Conservation (phyloP, 495 filamentous ascomycete species). For the Aspergillus olivimuriae region DNA sequence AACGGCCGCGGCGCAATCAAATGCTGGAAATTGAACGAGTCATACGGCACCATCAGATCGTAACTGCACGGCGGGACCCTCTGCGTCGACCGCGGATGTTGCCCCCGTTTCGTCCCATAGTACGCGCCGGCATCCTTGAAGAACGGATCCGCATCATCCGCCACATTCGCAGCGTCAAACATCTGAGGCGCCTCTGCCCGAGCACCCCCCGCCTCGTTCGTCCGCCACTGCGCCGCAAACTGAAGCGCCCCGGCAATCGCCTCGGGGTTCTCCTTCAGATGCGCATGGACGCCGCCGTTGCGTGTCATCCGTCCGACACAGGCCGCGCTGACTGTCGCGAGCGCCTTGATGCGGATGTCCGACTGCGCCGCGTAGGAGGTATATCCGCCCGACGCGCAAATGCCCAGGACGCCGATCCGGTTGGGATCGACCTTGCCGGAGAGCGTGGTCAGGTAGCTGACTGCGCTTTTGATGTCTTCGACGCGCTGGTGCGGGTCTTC, state of each 20-base stretch:
- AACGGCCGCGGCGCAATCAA: constrained; percentile 28
- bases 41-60: constrained; percentile 27
- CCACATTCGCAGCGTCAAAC: constrained; percentile 6
- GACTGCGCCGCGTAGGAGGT: constrained; percentile 27
- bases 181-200: constrained; percentile 8
- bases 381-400: constrained; percentile 36
- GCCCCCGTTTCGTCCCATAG: constrained; percentile 17
- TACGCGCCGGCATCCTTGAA: constrained; percentile 15
- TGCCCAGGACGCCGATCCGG: constrained; percentile 33
- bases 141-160: constrained; percentile 10
- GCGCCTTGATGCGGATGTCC: constrained; percentile 32
- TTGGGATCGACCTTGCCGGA: constrained; percentile 19
- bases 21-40: constrained; percentile 21
- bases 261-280: constrained; percentile 14
- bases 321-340: constrained; percentile 25
- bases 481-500: constrained; percentile 34
- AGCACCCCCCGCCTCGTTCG: constrained; percentile 7
- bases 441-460: constrained; percentile 25
- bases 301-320: constrained; percentile 26
- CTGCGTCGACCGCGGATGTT: constrained; percentile 15
- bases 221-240: constrained; percentile 14
- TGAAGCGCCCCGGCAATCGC: constrained; percentile 10
- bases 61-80: constrained; percentile 11
- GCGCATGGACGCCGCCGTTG: constrained; percentile 12
- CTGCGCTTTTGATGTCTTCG: constrained; percentile 32